Evolutionary conservation across 805 yeast species (phyloP), one percentile per base, ranked within the genome.

Genomic region (Wickerhamomyces ciferrii): DNA sequence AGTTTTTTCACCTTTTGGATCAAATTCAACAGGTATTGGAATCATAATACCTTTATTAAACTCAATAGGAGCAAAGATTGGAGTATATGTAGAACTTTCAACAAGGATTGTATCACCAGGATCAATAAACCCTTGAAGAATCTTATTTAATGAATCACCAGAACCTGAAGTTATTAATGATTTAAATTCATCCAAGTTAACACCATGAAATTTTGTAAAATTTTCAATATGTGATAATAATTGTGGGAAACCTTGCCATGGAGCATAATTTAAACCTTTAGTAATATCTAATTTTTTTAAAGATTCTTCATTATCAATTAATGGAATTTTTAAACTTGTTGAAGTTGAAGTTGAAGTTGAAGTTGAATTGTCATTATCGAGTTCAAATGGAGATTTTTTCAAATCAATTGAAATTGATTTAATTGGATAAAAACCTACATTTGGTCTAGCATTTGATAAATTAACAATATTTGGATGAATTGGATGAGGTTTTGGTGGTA

Each of bases 261-360:
- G 68, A 25, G 97, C 97, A 66, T 91, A 91, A 70, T 91, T 97
- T 65, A 91, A 74, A 14, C 96, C 79, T 56, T 84, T 76, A 19
- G 84, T 75, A 54, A 91, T 75, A 43, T 70, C 79, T n/a, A 67
- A 43, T 39, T 54, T 32, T 6, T 18, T 19, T 42, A 87, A n/a
- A n/a, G 19, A 25, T 52, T 45, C 4, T 11, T 41, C 21, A 18
- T 35, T 25, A 18, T 34, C 21, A 10, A 15, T n/a, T n/a, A n/a
- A 34, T 17, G 21, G 37, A 4, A 34, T 34, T 5, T 34, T 6
- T 9, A 34, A 10, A 10, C 10, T 4, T 5, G 7, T 18, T 17
- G 37, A 4, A 8, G 34, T 18, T 14, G 19, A 5, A 14, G 4
- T n/a, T n/a, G 8, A 5, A 10, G n/a, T n/a, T n/a, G n/a, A n/a